Evolutionary conservation across 2,329 filamentous ascomycete species (phyloP).

Genomic region (Calonectria fujianensis): DNA sequence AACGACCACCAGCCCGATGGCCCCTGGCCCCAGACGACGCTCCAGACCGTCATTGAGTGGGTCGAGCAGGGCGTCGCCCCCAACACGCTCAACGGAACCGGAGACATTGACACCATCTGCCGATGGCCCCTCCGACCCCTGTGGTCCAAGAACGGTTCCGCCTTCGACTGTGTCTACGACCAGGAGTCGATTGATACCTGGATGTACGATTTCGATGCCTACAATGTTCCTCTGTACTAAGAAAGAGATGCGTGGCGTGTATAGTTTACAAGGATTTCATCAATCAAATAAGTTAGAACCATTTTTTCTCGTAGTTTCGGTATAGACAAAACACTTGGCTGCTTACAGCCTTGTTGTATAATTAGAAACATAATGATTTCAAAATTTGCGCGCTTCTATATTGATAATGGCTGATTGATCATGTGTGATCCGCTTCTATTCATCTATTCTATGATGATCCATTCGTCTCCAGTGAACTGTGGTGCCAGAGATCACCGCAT

Average conservation of each 20-base stretch:
- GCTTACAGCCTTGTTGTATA: background rate
- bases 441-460: background rate
- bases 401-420: background rate
- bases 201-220: conserved; percentile 47
- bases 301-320: background rate
- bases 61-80: conserved; percentile 70
- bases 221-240: conserved; percentile 38
- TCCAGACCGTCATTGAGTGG: conserved; percentile 70
- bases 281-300: background rate
- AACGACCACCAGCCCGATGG: conserved; percentile 64
- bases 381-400: background rate
- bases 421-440: background rate
- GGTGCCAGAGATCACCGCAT: conserved; percentile 31
- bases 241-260: background rate
- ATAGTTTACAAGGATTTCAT: background rate
- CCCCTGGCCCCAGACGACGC: conserved; percentile 65
- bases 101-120: conserved; percentile 63
- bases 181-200: conserved; percentile 35
- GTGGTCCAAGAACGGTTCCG: conserved; percentile 51
- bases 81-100: conserved; percentile 63
- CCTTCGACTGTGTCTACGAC: conserved; percentile 33
- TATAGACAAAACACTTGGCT: background rate
- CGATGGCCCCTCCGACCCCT: conserved; percentile 65
- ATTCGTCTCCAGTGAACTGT: background rate
- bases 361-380: background rate